Evolutionary conservation across 164 flowering plant species (phyloP).

Genomic region (Annona squamosa): DNA sequence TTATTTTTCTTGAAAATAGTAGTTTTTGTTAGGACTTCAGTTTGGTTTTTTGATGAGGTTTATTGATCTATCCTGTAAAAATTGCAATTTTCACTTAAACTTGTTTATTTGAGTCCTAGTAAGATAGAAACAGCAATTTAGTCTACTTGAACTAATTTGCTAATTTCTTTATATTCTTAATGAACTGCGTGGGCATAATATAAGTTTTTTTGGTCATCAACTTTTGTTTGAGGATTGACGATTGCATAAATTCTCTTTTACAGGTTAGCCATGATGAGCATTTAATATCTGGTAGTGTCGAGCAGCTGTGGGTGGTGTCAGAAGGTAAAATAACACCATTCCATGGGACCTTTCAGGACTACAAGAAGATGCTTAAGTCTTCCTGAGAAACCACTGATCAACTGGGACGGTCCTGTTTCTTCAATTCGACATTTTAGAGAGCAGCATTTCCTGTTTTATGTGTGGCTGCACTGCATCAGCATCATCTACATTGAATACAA

Average conservation of each 20-base stretch:
- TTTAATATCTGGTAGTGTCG: constrained; percentile 93
- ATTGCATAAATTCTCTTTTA: constrained; percentile 1
- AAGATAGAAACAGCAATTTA: neutral
- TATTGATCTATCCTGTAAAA: too few species aligned
- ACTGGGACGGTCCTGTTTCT: neutral
- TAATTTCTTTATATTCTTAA: neutral
- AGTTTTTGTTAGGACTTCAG: too few species aligned
- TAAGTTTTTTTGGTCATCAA: too few species aligned
- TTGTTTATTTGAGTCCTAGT: too few species aligned
- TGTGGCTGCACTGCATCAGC: neutral
- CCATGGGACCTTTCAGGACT: constrained; percentile 77
- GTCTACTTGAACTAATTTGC: neutral
- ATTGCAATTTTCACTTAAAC: too few species aligned
- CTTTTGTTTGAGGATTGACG: neutral
- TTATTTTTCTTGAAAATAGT: too few species aligned
- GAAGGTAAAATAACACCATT: constrained; percentile 70
- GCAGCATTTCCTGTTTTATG: neutral
- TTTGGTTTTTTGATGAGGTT: too few species aligned
- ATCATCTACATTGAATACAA: neutral
- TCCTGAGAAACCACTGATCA: constrained; percentile 4
- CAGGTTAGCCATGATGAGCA: constrained; percentile 99
- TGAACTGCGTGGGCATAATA: neutral
- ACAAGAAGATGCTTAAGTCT: constrained; percentile 76
- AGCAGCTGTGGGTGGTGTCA: constrained; percentile 92
- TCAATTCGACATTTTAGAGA: neutral